Conservation (phyloP, 768 basidiomycete species). For the Auricularia auricula-judae region DNA sequence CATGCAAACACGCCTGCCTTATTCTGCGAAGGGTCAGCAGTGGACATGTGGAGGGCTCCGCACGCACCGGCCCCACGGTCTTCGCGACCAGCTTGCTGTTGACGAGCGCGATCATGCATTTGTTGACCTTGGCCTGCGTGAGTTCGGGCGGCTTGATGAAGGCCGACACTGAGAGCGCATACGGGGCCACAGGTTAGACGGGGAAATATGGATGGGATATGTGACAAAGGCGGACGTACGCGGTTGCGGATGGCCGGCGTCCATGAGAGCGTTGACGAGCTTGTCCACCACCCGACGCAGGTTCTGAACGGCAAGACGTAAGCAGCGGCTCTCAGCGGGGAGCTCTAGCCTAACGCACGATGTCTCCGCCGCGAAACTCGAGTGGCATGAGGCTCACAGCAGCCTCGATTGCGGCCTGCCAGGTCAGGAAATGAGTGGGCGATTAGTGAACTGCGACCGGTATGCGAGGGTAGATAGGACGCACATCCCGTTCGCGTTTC, state of each 20-base stretch:
- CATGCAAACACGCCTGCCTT: not conserved
- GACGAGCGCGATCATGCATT: slow-evolving; percentile 84
- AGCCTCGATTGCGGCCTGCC: slow-evolving; percentile 52
- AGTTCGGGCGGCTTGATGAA: slow-evolving; percentile 72
- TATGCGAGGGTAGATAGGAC: too few species aligned
- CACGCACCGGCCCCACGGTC: slow-evolving; percentile 48
- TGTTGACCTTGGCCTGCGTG: slow-evolving; percentile 85
- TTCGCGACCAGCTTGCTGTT: slow-evolving; percentile 77
- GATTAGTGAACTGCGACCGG: too few species aligned
- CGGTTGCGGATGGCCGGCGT: slow-evolving; percentile 50
- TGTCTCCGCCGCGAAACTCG: slow-evolving; percentile 84
- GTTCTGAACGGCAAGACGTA: slow-evolving; percentile 28
- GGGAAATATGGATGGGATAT: not conserved
- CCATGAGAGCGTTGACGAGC: slow-evolving; percentile 68
- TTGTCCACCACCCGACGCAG: slow-evolving; percentile 69
- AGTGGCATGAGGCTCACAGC: slow-evolving; percentile 70
- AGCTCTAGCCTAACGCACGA: slow-evolving; percentile 35
- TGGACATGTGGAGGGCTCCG: not conserved
- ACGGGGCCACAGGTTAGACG: not conserved
- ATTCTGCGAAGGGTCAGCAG: not conserved
- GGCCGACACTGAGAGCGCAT: slow-evolving; percentile 48
- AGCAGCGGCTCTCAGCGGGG: too few species aligned
- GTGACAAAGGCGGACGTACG: slow-evolving; percentile 26
- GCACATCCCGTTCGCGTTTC: slow-evolving; percentile 69
- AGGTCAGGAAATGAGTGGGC: not conserved